Evolutionary conservation across 805 yeast species (phyloP), one percentile per base, ranked within the genome.

Genomic region (Helenozyma baotianmanensis): DNA sequence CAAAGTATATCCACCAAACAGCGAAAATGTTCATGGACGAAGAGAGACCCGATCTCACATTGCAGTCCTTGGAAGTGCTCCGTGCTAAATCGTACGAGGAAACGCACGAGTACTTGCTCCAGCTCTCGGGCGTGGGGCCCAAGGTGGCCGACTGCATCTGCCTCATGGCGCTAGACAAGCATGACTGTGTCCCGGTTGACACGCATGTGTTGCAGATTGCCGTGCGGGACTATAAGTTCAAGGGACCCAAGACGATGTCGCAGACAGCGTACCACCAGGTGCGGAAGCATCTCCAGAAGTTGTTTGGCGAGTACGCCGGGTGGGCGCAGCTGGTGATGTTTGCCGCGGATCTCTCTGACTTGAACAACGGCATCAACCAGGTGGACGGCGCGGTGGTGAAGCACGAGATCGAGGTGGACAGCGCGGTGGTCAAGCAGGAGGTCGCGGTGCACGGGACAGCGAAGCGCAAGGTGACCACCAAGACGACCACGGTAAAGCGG

Each of bases 281-380:
- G 6, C 68, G 87, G 27, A 49, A 52, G 7, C 74, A 70, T 52
- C 80, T 90, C 53, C 67, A 71, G 27, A 67, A 68, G 0, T 60
- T 79, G 27, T 92, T 96, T 90, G 97, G 96, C 0, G 74, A 74
- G 1, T 83, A 82, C 53, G 97, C 98, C 2, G 98, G 98, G 0
- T 92, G 98, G 98, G 97, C 97, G 0, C 98, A 90, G 51, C 82
- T 90, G n/a, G 87, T 90, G 9, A 65, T 89, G 36, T 89, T 89
- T 58, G 82, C 97, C 0, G 85, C 88, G 5, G 96, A 88, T 51
- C 68, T 89, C 35, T 60, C 62, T 30, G 88, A 83, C 39, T 67
- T 85, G 36, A 74, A 83, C 35, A 80, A 79, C 48, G 92, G 92
- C 1, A 58, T 78, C 12, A 79, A 78, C 38, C 41, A 40, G 33